Base-by-base conservation (phyloP, 768 basidiomycete genomes). In the Pisolithus tinctorius region DNA sequence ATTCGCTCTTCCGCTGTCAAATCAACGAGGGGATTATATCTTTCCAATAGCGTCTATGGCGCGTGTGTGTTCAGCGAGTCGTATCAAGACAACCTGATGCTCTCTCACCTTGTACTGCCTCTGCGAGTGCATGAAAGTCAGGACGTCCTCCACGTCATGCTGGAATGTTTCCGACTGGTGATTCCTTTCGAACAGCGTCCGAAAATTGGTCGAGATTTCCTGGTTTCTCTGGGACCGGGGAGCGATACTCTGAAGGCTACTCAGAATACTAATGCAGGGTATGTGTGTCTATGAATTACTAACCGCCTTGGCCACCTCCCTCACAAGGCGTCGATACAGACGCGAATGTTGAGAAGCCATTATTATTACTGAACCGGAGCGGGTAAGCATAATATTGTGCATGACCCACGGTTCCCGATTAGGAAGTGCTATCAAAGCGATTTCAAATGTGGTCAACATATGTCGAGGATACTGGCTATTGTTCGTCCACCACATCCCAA, bases 21-120 rank as follows among this genome's bases (percentile, higher is more conserved):
- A 60, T 93, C 88, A 39, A 84, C 68, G 16, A 87, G 71, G 0
- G 93, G 93, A 65, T 93, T 95, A 71, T 97, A 97, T 48, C 90
- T 75, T 49, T 90, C 87, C 54, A 96, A 67, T 45, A 96, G 71
- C 20, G 72, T 73, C 93, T 96, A 60, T 14, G 34, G 23, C 11
- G 1, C 29, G 3, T 31, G 20, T 20, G 20, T 11, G 38, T 53
- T 53, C 50, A 56, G 53, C 29, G 30, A 25, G 13, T 31, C 43
- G 20, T 7, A 26, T 26, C 25, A 37, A 40, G 53, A 20, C 5
- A 14, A 39, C 20, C 23, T 20, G 34, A 13, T 43, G 45, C 49
- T 17, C 25, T 62, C 30, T 73, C 45, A 86, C 93, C 75, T 87
- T 88, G 73, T 95, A 75, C 61, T 82, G 78, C 53, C 87, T 72